phyloP scores from a whole-genome alignment of 306 rosid genomes.

The Spatholobus suberectus region DNA sequence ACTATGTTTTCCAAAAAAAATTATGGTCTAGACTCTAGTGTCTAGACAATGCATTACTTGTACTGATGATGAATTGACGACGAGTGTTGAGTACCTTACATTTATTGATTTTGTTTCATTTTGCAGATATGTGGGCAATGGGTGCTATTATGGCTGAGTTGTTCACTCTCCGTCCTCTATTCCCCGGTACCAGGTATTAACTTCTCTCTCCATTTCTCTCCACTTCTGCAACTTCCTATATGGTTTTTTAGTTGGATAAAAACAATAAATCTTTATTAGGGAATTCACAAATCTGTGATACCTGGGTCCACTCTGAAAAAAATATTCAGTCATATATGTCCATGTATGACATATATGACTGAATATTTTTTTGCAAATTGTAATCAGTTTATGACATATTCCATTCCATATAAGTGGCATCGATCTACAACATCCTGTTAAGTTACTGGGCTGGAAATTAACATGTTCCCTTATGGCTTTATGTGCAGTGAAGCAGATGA shows the following conservation, averaged over 20 bases:
- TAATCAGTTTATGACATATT: not conserved
- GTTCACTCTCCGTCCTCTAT: conserved; percentile 86
- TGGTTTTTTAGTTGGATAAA: not conserved
- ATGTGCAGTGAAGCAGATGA: conserved; percentile 90
- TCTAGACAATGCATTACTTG: conserved; percentile 3
- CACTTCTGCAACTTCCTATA: not conserved
- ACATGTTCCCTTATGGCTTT: conserved; percentile 28
- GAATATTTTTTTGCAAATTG: not conserved
- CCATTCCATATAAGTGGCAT: not conserved
- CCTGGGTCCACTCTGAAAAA: not conserved
- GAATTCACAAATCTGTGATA: conserved; percentile 12
- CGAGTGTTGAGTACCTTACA: not conserved
- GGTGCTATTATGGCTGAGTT: conserved; percentile 98
- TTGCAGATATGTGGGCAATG: conserved; percentile 99
- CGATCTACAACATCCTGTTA: conserved; percentile 15
- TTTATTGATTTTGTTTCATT: conserved; percentile 15
- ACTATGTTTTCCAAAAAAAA: not conserved
- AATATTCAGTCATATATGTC: no score
- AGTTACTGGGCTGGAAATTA: not conserved
- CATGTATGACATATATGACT: conserved; percentile 17
- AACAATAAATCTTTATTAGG: not conserved
- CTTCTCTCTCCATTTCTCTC: not conserved
- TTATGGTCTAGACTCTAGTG: not conserved
- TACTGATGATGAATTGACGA: not conserved
- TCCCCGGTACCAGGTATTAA: conserved; percentile 84